Base-by-base conservation (phyloP, 345 rosid species). In the Odontarrhena argentea region DNA sequence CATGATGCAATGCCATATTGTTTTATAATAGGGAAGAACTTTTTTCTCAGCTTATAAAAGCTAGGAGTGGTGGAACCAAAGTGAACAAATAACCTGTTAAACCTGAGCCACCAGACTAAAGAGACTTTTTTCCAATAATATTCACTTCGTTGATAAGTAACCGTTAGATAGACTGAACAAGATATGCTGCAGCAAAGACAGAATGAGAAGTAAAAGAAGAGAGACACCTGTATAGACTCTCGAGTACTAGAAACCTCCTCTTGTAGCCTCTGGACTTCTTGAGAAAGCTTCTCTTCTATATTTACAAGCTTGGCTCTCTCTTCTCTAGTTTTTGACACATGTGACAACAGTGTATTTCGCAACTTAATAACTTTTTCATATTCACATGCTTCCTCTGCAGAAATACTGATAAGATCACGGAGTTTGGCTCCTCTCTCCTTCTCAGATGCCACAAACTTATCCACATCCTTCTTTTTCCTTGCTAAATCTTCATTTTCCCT, bases 261-360 rank as follows among this genome's bases (percentile, higher is more conserved):
- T 59, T 81, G 94, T 76, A 88, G 83, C 71, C 9, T 63, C 57
- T 81, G 89, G 55, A 92, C 90, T 70, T 87, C 96, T 75, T 79
- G 83, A 26, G 83, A 78, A 74, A 92, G 93, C 63, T 81, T 84
- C 69, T 85, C 87, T 79, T 92, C 92, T 0, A 74, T 78, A 74
- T 79, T 82, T 60, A 80, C 84, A 46, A 87, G 84, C 74, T 81
- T 83, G 9, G 69, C 77, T 77, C 82, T 88, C 61, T 87, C 84
- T 78, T 83, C 85, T 75, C 70, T 79, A 53, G 86, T 82, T 73
- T 87, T 83, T 12, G 88, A 75, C 68, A 86, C 76, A 45, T 82
- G 78, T 8, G 70, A 65, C 79, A 82, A 80, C 10, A 88, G 63
- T 70, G 64, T 74, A 79, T 82, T 77, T 53, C 96, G 80, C 71